Conservation (phyloP, 2,329 filamentous ascomycete genomes). For the Botrytis hyacinthi region DNA sequence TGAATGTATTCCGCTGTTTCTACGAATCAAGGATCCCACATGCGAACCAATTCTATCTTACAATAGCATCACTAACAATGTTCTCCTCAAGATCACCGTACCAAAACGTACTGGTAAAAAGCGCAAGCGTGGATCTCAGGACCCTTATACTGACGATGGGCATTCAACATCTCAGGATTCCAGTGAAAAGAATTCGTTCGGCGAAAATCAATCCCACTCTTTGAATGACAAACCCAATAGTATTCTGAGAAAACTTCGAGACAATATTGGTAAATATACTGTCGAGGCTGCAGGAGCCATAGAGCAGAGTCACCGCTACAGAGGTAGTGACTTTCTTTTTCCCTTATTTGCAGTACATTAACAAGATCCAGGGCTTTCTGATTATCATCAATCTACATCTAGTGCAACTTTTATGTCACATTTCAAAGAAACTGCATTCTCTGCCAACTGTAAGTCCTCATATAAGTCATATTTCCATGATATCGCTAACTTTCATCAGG, state of each 20-base stretch:
- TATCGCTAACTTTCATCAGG: constrained; percentile 42
- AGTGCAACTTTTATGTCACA: constrained; percentile 67
- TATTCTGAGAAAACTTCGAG: constrained; percentile 63
- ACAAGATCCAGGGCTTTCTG: constrained; percentile 60
- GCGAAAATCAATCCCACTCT: constrained; percentile 44
- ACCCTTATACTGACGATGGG: constrained; percentile 52
- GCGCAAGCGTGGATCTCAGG: constrained; percentile 74
- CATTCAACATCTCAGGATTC: not conserved
- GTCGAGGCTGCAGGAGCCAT: constrained; percentile 71
- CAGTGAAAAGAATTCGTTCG: not conserved
- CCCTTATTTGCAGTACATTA: not conserved
- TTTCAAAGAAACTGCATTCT: constrained; percentile 68
- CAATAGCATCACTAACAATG: constrained; percentile 73
- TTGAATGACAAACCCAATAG: constrained; percentile 53
- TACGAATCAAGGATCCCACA: constrained; percentile 77
- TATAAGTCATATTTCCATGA: not conserved
- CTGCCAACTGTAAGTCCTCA: constrained; percentile 61
- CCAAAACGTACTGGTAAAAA: constrained; percentile 85
- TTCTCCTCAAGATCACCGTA: constrained; percentile 82
- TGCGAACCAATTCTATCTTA: constrained; percentile 76
- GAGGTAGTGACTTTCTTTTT: constrained; percentile 48
- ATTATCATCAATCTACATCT: constrained; percentile 78
- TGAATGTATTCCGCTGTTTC: constrained; percentile 63
- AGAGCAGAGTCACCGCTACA: constrained; percentile 80
- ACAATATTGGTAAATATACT: constrained; percentile 66